Evolutionary conservation across 345 rosid genomes (phyloP).

Genomic region (Citrus inodora): DNA sequence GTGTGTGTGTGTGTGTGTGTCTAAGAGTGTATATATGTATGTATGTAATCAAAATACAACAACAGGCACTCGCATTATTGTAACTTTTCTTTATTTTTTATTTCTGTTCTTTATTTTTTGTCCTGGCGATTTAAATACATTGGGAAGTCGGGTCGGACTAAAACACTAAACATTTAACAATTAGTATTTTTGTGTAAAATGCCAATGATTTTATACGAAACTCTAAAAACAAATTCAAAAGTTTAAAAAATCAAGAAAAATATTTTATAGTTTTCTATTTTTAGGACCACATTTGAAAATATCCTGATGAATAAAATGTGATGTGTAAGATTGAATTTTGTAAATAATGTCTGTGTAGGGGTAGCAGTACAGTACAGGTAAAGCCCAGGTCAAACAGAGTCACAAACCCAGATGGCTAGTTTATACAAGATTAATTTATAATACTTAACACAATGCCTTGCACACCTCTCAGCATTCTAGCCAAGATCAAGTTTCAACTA

Average conservation of each 20-base stretch:
- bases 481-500: not conserved
- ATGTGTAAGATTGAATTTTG: not conserved
- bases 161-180: too few relatives aligned
- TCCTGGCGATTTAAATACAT: too few relatives aligned
- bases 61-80: too few relatives aligned
- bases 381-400: not conserved
- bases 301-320: not conserved
- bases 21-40: rapidly evolving
- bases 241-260: too few relatives aligned
- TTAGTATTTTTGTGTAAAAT: too few relatives aligned
- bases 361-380: not conserved
- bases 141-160: not conserved
- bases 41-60: too few relatives aligned
- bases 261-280: not conserved
- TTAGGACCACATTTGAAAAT: not conserved
- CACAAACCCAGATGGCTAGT: not conserved
- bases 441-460: not conserved
- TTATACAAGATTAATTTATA: not conserved
- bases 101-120: not conserved
- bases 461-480: not conserved
- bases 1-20: too few relatives aligned
- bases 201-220: too few relatives aligned
- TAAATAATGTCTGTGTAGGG: not conserved
- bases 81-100: too few relatives aligned
- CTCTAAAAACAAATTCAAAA: too few relatives aligned